Evolutionary conservation across 2,329 filamentous ascomycete genomes (phyloP), one percentile per base, ranked within the genome.

Genomic region (Aspergillus arachidicola): DNA sequence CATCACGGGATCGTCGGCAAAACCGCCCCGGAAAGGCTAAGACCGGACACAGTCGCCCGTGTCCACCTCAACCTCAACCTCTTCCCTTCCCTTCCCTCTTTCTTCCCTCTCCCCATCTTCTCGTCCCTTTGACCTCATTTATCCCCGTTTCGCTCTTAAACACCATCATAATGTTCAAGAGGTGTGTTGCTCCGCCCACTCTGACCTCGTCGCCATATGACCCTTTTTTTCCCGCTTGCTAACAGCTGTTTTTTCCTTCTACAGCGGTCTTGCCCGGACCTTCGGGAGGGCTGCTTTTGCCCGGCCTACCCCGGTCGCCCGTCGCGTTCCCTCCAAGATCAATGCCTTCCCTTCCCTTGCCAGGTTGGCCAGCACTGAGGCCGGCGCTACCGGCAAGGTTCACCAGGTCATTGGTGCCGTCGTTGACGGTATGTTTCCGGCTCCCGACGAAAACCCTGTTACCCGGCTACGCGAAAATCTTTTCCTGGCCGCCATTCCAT

Each of bases 401-500:
- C 84, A 87, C 80, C 84, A 93, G 85, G 94, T 97, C 83, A 97
- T 97, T 85, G 94, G 95, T 91, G 94, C 95, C 86, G 94, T 98
- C 81, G 95, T 98, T 77, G 95, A 98, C 85, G 93, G 93, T 96
- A 86, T 85, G 91, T 79, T 59, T 51, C 60, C 58, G 62, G 64
- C 65, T 71, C 68, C 69, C 70, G 67, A 50, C 58, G 32, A 26
- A 55, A 55, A 55, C 51, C 51, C 32, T 55, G 21, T 16, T 38
- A 38, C 51, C 34, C 69, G 66, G 60, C 67, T 69, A 64, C 70
- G 70, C 72, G 75, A 79, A 82, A 82, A 82, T 78, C 78, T 78
- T 76, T 76, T 73, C 73, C 74, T 70, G 72, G 66, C 69, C 72
- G 66, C 71, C 75, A 75, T 74, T 73, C 69, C 74, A 77, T 79